Percentiles rank a stretch among this genome's conserved stretches.
Evolutionary conservation across 2,329 filamentous ascomycete genomes (phyloP).

Genomic region (Clonostachys solani): DNA sequence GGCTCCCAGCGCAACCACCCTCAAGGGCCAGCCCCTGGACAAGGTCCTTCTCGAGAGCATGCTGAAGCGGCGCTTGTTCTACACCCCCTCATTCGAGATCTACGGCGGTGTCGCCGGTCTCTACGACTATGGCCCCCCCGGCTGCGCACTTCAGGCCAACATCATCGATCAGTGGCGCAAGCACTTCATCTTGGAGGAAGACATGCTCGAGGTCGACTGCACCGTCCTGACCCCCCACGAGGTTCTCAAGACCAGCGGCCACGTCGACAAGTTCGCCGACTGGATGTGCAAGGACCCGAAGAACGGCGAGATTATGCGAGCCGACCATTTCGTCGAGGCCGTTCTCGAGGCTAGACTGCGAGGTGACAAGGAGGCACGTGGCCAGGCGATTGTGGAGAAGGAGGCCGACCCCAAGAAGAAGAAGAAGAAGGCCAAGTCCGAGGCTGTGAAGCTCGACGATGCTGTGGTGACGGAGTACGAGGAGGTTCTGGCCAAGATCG

Average conservation of each 20-base stretch:
- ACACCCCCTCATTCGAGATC: constrained; percentile 93
- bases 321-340: constrained; percentile 95
- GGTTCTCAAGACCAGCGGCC: constrained; percentile 91
- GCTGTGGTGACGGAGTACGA: constrained; percentile 85
- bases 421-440: constrained; percentile 84
- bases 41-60: constrained; percentile 77
- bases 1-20: constrained; percentile 62
- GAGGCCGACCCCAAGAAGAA: constrained; percentile 69
- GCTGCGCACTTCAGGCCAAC: constrained; percentile 81
- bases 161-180: constrained; percentile 88
- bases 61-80: constrained; percentile 85
- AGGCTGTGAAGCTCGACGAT: constrained; percentile 83
- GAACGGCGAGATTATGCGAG: constrained; percentile 92
- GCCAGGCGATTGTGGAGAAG: constrained; percentile 73
- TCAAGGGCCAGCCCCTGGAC: constrained; percentile 88
- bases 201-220: constrained; percentile 94
- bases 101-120: constrained; percentile 87
- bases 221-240: constrained; percentile 90
- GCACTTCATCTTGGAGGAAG: constrained; percentile 88
- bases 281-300: constrained; percentile 99
- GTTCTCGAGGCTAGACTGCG: constrained; percentile 83
- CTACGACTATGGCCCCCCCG: constrained; percentile 90
- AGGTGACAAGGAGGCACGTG: constrained; percentile 88
- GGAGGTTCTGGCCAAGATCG: constrained; percentile 85
- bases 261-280: constrained; percentile 97